Conservation (phyloP, 768 basidiomycete species). For the Agrocybe pediades region DNA sequence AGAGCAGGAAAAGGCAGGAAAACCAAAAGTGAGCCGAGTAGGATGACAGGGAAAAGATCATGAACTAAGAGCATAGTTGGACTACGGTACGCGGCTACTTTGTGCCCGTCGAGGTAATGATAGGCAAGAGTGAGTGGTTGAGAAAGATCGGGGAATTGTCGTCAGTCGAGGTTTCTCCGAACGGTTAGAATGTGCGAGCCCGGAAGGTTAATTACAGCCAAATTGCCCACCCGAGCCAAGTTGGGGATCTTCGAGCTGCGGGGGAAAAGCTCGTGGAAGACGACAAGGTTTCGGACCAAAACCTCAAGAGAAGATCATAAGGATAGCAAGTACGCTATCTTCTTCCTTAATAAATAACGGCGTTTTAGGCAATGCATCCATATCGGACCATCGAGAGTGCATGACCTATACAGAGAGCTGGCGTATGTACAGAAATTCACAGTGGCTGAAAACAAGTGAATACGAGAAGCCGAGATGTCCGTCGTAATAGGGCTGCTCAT, state of each 20-base stretch:
- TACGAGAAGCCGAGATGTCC: conserved; percentile 12
- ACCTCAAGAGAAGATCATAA: not conserved
- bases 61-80: conserved; percentile 2
- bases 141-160: conserved; percentile 22
- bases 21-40: not conserved
- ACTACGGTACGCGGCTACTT: conserved; percentile 11
- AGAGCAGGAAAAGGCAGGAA: not conserved
- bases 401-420: not conserved
- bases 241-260: not conserved
- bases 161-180: conserved; percentile 18
- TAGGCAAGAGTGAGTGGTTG: conserved; percentile 1
- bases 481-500: conserved; percentile 15
- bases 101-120: conserved; percentile 4
- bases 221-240: not conserved
- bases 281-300: not conserved
- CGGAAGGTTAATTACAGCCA: conserved; percentile 11
- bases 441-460: conserved; percentile 1
- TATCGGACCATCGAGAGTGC: not conserved
- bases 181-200: conserved; percentile 12
- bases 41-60: not conserved
- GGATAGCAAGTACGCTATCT: not conserved
- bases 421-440: not conserved
- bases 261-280: not conserved
- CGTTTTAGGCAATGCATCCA: not conserved
- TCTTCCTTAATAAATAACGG: not conserved